Evolutionary conservation across 2,329 filamentous ascomycete species (phyloP), one percentile per base, ranked within the genome.

Genomic region (Drechslerella dactyloides): DNA sequence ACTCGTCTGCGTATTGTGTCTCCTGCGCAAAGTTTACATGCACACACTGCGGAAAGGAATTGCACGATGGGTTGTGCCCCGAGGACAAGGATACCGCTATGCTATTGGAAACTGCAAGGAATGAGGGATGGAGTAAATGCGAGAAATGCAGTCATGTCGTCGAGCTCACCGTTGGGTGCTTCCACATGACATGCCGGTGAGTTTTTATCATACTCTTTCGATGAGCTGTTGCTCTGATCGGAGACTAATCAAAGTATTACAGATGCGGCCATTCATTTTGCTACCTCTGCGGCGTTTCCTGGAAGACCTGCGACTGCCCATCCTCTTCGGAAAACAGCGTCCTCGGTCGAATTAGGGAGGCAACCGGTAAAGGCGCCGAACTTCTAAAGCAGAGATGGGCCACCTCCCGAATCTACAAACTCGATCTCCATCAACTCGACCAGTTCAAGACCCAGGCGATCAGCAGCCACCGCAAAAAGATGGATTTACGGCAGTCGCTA

Each of bases 101-200:
- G 42, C 73, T 76, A 17, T 48, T 77, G 19, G 70, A 74, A 40
- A 68, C 55, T 4, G 76, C 76, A 15, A 74, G 68, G 17, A 65
- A 35, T 15, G 69, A 76, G 24, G 76, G 76, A n/a, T 77, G 76
- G 76, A 75, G 75, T 52, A 74, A 75, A 53, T 77, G 76, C 42
- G 64, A 69, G 10, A 74, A 68, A 13, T 77, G 76, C 46, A 74
- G 74, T 46, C 60, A 75, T 11, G 17, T 77, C 2, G 75, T 77
- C 17, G 76, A 77, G 58, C 66, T 69, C 21, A 44, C 73, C 1
- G 58, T 73, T 21, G 76, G 76, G 11, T 77, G 76, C 50, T 74
- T 75, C 54, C 76, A 77, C 53, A 77, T 77, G 74, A 75, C 72
- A 13, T 77, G 75, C 54, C 74, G 72, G 73, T 75, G 48, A 56